A percentile compares a stretch with the other conserved stretches of the same genome.
phyloP scores from a whole-genome alignment of 2,329 filamentous ascomycete genomes.

The Neurospora sp. region DNA sequence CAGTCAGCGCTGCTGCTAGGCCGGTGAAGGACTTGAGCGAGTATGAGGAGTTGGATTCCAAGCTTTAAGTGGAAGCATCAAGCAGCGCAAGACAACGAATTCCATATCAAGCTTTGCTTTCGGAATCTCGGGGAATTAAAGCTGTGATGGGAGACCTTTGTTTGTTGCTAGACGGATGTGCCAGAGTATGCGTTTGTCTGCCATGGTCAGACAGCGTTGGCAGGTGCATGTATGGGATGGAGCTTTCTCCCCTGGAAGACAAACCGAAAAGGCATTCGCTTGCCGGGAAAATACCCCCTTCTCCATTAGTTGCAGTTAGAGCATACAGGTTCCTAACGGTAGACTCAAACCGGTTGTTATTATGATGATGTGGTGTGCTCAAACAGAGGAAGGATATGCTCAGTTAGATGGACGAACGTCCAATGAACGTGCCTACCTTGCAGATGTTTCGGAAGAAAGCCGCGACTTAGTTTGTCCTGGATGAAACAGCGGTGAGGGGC shows the following conservation, averaged over 20 bases:
- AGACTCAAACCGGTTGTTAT: background rate
- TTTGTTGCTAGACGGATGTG: background rate
- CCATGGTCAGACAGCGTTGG: background rate
- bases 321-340: background rate
- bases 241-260: background rate
- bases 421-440: background rate
- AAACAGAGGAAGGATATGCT: background rate
- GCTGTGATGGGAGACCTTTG: background rate
- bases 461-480: background rate
- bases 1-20: conserved; percentile 60
- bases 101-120: background rate
- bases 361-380: background rate
- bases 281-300: background rate
- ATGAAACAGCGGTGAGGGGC: background rate
- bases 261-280: background rate
- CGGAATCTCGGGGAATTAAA: background rate
- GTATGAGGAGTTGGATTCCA: conserved; percentile 77
- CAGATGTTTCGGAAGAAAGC: background rate
- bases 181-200: background rate
- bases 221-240: background rate
- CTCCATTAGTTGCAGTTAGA: background rate
- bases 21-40: conserved; percentile 67
- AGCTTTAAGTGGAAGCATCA: conserved; percentile 48
- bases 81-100: background rate
- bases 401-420: background rate